Evolutionary conservation across 495 filamentous ascomycete species (phyloP).

Genomic region (Amphirosellinia nigrospora): DNA sequence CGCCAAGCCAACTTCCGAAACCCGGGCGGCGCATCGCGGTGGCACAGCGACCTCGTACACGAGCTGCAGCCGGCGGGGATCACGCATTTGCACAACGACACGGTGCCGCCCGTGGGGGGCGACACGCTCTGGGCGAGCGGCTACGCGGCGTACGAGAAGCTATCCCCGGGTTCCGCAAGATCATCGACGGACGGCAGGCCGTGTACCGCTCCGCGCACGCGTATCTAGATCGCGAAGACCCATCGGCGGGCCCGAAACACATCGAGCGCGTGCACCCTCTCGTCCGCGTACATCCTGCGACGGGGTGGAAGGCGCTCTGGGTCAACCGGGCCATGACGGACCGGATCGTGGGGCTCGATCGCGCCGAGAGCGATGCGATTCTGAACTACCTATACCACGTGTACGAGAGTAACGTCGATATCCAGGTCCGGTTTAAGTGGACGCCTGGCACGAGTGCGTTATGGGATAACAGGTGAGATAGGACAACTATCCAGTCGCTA

Average conservation of each 20-base stretch:
- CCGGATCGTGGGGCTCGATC: slow-evolving; percentile 68
- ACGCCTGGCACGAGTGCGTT: slow-evolving; percentile 64
- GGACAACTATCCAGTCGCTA: neutral
- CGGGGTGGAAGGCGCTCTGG: slow-evolving; percentile 73
- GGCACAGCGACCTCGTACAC: slow-evolving; percentile 76
- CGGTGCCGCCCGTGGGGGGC: slow-evolving; percentile 67
- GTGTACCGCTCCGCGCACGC: slow-evolving; percentile 71
- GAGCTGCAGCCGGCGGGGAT: slow-evolving; percentile 73
- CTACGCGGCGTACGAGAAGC: slow-evolving; percentile 73
- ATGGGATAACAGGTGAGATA: slow-evolving; percentile 67
- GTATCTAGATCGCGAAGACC: slow-evolving; percentile 69
- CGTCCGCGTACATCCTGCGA: slow-evolving; percentile 73
- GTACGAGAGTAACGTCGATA: slow-evolving; percentile 69
- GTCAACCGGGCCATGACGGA: slow-evolving; percentile 72
- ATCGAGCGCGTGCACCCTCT: slow-evolving; percentile 71
- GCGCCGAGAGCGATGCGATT: slow-evolving; percentile 70
- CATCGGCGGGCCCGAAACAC: slow-evolving; percentile 64
- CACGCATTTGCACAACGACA: slow-evolving; percentile 73
- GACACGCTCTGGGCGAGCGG: slow-evolving; percentile 77
- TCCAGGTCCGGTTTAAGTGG: slow-evolving; percentile 72
- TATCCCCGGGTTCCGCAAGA: slow-evolving; percentile 71
- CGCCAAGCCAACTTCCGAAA: slow-evolving; percentile 62
- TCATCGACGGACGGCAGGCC: slow-evolving; percentile 71
- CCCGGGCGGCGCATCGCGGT: slow-evolving; percentile 68
- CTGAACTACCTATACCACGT: slow-evolving; percentile 70